Percentiles rank a stretch among this genome's conserved stretches.
Conservation (phyloP, 257 asterid species). For the Nemophila menziesii region DNA sequence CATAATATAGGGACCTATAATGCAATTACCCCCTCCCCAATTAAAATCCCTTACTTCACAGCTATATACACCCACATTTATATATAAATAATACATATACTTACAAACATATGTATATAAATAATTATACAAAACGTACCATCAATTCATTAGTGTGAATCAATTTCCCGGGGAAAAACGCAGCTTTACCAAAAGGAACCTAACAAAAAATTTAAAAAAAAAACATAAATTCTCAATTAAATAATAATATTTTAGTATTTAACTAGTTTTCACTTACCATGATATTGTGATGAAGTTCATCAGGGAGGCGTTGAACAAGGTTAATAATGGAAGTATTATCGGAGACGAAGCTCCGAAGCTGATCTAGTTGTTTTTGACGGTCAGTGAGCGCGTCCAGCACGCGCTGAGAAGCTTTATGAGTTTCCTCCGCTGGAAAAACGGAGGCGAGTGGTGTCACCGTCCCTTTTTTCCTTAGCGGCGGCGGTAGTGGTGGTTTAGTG, state of each 20-base stretch:
- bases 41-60: too few species aligned
- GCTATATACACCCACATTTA: too few species aligned
- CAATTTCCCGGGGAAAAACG: slow-evolving; percentile 78
- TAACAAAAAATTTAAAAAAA: slow-evolving; percentile 5
- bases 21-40: too few species aligned
- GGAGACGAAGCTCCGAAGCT: slow-evolving; percentile 36
- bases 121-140: slow-evolving; percentile 27
- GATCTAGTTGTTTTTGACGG: slow-evolving; percentile 41
- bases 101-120: not conserved
- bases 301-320: slow-evolving; percentile 68
- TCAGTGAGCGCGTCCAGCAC: slow-evolving; percentile 49
- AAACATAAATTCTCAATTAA: slow-evolving; percentile 3
- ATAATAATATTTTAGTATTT: not conserved
- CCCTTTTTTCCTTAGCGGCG: slow-evolving; percentile 30
- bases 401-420: slow-evolving; percentile 57
- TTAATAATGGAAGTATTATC: slow-evolving; percentile 57
- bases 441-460: slow-evolving; percentile 51
- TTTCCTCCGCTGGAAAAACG: slow-evolving; percentile 49
- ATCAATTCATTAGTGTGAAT: slow-evolving; percentile 77
- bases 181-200: slow-evolving; percentile 95
- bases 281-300: slow-evolving; percentile 65
- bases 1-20: too few species aligned
- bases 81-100: not conserved
- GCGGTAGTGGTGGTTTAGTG: not conserved
- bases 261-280: slow-evolving; percentile 30